A percentile compares a stretch with the other conserved stretches of the same genome.
These are phyloP conservation scores for Cordyceps farinosa DNA, from an alignment of 2,329 filamentous ascomycete species.

Conservation along the genomic window DNA sequence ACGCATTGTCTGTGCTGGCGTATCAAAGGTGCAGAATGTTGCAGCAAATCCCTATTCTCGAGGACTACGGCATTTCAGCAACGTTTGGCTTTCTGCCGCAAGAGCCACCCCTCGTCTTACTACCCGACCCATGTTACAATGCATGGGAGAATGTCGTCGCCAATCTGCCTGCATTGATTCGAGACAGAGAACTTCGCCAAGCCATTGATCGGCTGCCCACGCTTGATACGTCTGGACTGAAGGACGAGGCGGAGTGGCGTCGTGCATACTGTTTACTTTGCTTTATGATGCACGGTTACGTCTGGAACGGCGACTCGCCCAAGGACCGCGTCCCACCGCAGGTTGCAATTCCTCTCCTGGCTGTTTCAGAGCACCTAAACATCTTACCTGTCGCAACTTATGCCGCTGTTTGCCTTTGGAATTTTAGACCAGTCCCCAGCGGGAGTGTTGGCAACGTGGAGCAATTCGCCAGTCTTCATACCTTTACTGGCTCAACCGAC, in stretches of 20 bases:
- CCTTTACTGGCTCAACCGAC: conserved; percentile 90
- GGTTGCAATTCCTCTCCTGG: conserved; percentile 60
- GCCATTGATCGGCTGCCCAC: conserved; percentile 79
- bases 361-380: conserved; percentile 58
- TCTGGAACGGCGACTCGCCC: conserved; percentile 73
- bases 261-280: conserved; percentile 63
- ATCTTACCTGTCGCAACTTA: conserved; percentile 95
- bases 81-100: conserved; percentile 84
- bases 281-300: conserved; percentile 77
- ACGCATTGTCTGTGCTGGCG: too few relatives aligned
- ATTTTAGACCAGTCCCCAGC: conserved; percentile 89
- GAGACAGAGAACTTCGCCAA: conserved; percentile 76
- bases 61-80: conserved; percentile 76
- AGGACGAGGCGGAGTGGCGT: conserved; percentile 86
- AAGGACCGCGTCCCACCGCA: conserved; percentile 79
- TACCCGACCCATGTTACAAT: conserved; percentile 89
- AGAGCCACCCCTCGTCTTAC: conserved; percentile 70
- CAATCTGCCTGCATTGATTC: conserved; percentile 81
- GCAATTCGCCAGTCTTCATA: conserved; percentile 82
- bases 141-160: conserved; percentile 81
- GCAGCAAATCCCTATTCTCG: conserved; percentile 58
- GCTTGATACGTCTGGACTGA: conserved; percentile 76
- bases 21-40: conserved; percentile 40
- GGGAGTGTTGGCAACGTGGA: conserved; percentile 79
- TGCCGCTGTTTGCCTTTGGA: conserved; percentile 89